These are phyloP conservation scores for Lumnitzera racemosa DNA, from an alignment of 345 rosid species.

Conservation along the genomic window DNA sequence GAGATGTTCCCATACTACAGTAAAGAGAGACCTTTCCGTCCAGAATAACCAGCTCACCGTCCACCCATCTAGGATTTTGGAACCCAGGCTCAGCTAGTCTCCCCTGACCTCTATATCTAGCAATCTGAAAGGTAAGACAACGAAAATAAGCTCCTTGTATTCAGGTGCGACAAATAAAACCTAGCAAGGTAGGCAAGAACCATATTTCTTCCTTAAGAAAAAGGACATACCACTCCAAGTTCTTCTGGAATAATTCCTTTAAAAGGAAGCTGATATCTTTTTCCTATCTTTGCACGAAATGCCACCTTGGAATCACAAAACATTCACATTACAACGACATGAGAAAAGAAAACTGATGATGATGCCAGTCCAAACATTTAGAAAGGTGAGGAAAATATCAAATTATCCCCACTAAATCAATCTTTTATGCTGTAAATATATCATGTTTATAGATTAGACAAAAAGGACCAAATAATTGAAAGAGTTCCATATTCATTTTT, in stretches of 20 bases:
- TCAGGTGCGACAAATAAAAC: not conserved
- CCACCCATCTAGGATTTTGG: constrained; percentile 90
- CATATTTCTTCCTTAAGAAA: constrained; percentile 4
- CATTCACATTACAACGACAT: too few species aligned
- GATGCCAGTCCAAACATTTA: too few species aligned
- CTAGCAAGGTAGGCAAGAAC: constrained; percentile 1
- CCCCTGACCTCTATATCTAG: constrained; percentile 94
- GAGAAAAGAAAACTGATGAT: too few species aligned
- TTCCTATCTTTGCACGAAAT: constrained; percentile 93
- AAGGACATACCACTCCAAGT: constrained; percentile 74
- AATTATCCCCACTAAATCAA: too few species aligned
- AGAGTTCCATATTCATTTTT: too few species aligned
- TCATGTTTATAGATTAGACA: too few species aligned
- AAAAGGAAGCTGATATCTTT: constrained; percentile 83
- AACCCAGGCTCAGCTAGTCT: constrained; percentile 92
- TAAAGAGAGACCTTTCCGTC: constrained; percentile 69
- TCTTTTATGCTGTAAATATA: too few species aligned
- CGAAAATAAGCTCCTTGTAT: constrained; percentile 4
- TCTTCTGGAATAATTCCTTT: constrained; percentile 95
- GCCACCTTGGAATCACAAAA: constrained; percentile 49
- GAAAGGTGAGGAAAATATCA: too few species aligned
- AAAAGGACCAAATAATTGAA: too few species aligned
- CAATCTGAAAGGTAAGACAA: constrained; percentile 41
- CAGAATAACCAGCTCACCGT: constrained; percentile 91
- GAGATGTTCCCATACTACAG: not conserved